Evolutionary conservation across 129 eudicot genomes (phyloP).

Genomic region (Pittosporum tobira): DNA sequence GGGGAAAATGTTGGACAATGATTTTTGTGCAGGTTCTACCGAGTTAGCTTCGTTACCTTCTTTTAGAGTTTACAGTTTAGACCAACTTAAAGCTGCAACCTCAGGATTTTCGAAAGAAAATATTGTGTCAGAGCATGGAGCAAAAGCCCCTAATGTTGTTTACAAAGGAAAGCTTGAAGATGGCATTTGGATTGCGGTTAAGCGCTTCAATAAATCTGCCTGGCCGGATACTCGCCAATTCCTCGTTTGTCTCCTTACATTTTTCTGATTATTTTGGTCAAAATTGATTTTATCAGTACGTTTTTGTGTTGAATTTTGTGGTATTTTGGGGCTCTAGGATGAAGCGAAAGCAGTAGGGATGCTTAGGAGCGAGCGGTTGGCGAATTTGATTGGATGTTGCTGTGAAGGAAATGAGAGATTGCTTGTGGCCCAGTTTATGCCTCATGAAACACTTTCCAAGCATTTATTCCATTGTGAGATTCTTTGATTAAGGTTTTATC

Average conservation of each 20-base stretch:
- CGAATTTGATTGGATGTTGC: slow-evolving; percentile 77
- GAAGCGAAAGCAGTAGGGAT: slow-evolving; percentile 78
- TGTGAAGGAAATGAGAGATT: slow-evolving; percentile 82
- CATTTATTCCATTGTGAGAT: slow-evolving; percentile 75
- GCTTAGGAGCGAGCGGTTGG: slow-evolving; percentile 65
- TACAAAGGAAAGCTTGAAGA: slow-evolving; percentile 65
- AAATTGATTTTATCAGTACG: not conserved
- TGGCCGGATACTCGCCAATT: slow-evolving; percentile 98
- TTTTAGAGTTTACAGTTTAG: slow-evolving; percentile 51
- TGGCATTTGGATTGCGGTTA: slow-evolving; percentile 73
- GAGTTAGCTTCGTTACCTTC: slow-evolving; percentile 27
- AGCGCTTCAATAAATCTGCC: slow-evolving; percentile 76
- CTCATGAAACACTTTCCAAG: slow-evolving; percentile 72
- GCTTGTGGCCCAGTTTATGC: slow-evolving; percentile 87
- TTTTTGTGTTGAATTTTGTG: not conserved
- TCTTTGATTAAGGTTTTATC: not conserved
- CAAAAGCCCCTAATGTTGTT: slow-evolving; percentile 91
- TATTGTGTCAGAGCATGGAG: slow-evolving; percentile 88
- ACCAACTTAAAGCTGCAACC: slow-evolving; percentile 60
- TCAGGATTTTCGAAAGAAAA: slow-evolving; percentile 64
- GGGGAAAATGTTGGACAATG: not conserved
- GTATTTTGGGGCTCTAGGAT: slow-evolving; percentile 41
- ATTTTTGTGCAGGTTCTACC: slow-evolving; percentile 15
- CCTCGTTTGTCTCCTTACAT: slow-evolving; percentile 31
- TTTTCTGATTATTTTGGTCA: not conserved